Conservation (phyloP, 2,329 filamentous ascomycete genomes). For the Penicillium crustosum region DNA sequence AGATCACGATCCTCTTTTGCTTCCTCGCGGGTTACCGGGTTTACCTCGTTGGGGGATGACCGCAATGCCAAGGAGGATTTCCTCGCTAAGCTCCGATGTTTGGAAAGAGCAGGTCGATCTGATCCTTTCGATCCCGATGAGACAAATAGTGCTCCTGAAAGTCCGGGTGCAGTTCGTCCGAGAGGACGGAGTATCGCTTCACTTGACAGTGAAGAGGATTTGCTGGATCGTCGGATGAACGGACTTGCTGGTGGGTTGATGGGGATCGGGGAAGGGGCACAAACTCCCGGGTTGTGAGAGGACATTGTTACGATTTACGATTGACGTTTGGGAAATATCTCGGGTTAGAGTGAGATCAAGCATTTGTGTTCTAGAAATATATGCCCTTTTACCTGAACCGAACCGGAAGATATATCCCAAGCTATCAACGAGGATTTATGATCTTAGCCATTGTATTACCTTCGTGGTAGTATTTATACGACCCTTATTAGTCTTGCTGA, state of each 20-base stretch:
- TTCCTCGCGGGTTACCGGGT: conserved; percentile 15
- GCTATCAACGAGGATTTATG: no score
- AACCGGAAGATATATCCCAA: background rate
- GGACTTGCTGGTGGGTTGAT: conserved; percentile 55
- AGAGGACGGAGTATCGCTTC: conserved; percentile 51
- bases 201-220: conserved; percentile 57
- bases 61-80: conserved; percentile 13
- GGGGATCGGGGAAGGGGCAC: conserved; percentile 42
- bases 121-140: conserved; percentile 17
- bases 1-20: conserved; percentile 21
- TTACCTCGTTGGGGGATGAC: conserved; percentile 15
- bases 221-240: conserved; percentile 57
- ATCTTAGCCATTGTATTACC: no score
- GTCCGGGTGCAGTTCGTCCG: conserved; percentile 20
- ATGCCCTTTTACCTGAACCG: background rate
- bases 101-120: conserved; percentile 15
- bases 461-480: no score
- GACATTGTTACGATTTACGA: conserved; percentile 10
- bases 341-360: background rate
- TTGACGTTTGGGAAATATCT: no score
- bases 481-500: no score
- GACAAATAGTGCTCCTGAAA: conserved; percentile 23
- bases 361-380: background rate
- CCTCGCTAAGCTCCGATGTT: conserved; percentile 21
- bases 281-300: conserved; percentile 32